Evolutionary conservation across 2,329 filamentous ascomycete species (phyloP).

Genomic region (Claviceps humidiphila): DNA sequence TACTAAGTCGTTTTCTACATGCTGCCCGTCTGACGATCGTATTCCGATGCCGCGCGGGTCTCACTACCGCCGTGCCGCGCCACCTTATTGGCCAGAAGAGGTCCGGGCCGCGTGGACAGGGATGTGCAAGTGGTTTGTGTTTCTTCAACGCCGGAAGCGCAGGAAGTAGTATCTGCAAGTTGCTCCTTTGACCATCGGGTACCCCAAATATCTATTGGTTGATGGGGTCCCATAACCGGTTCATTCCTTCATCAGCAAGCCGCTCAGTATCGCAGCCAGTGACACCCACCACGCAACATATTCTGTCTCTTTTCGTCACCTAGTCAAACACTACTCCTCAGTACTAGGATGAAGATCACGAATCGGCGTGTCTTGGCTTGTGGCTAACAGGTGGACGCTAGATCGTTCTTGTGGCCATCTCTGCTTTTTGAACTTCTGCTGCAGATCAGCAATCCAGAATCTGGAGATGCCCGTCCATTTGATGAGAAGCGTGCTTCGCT

Average conservation of each 20-base stretch:
- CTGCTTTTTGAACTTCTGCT: too few relatives aligned
- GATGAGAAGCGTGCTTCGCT: neutral
- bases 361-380: neutral
- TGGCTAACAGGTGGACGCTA: neutral
- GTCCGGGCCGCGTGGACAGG: constrained; percentile 1
- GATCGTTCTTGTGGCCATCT: neutral
- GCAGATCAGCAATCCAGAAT: neutral
- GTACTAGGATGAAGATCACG: neutral
- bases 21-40: neutral
- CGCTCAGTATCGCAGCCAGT: neutral
- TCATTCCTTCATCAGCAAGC: neutral
- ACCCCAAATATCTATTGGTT: neutral
- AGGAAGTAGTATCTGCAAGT: neutral
- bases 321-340: neutral
- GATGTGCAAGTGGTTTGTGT: neutral
- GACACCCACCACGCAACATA: neutral
- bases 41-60: neutral
- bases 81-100: neutral
- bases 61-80: neutral
- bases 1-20: neutral
- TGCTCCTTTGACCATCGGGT: neutral
- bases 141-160: neutral
- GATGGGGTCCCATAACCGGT: neutral
- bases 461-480: too few relatives aligned
- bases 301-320: neutral